phyloP scores from a whole-genome alignment of 352 stramenopile genomes.

The Pythium sp. region DNA sequence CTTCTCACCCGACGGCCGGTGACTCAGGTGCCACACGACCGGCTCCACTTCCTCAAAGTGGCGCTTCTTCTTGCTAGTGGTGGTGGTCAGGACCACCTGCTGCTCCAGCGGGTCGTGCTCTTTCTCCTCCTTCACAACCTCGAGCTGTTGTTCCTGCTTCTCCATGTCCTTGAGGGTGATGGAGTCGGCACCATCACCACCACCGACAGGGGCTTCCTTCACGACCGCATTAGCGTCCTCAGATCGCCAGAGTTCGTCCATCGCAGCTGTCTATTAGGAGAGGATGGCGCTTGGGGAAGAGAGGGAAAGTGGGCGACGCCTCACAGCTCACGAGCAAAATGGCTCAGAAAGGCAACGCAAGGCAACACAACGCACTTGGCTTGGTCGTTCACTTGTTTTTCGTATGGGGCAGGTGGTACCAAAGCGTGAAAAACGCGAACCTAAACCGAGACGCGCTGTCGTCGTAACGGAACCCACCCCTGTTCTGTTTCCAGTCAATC shows the following conservation, averaged over 20 bases:
- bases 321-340: background rate
- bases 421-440: background rate
- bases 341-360: background rate
- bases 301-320: background rate
- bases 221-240: constrained; percentile 15
- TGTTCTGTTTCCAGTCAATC: background rate
- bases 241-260: constrained; percentile 39
- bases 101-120: background rate
- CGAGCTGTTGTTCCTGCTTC: background rate
- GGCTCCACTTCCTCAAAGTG: constrained; percentile 15
- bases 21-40: constrained; percentile 33
- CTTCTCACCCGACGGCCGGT: constrained; percentile 17
- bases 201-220: background rate
- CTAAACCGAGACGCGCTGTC: background rate
- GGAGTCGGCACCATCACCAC: background rate
- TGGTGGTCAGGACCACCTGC: background rate
- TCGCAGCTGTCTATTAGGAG: constrained; percentile 3
- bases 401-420: background rate
- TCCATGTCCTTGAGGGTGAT: constrained; percentile 1
- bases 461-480: background rate
- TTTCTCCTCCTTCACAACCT: background rate
- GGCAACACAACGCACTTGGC: background rate
- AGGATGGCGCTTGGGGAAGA: background rate
- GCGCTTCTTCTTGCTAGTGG: constrained; percentile 11
- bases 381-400: background rate